These are phyloP conservation scores for Mucor velutinosus DNA, from an alignment of 371 early-diverging fungal genomes.

Conservation along the genomic window DNA sequence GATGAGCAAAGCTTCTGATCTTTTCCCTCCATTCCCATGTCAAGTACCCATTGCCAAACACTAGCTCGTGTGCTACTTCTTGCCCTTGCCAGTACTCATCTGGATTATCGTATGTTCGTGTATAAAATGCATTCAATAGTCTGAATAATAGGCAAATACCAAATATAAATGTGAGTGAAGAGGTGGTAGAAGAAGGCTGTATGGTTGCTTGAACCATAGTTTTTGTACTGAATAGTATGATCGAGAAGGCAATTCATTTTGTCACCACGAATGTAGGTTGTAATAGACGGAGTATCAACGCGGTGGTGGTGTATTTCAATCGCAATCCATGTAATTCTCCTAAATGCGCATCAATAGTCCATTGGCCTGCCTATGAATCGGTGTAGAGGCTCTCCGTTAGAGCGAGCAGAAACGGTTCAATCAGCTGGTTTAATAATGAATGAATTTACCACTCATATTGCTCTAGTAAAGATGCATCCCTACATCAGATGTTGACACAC, in stretches of 20 bases:
- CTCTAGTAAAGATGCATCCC: too few species aligned
- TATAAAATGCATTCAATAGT: slow-evolving; percentile 61
- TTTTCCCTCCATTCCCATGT: slow-evolving; percentile 92
- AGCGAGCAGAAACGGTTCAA: too few species aligned
- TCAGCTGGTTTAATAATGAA: too few species aligned
- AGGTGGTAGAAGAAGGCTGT: slow-evolving; percentile 18
- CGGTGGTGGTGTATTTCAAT: too few species aligned
- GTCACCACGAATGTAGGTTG: too few species aligned
- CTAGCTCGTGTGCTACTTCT: slow-evolving; percentile 83
- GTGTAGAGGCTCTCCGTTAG: too few species aligned
- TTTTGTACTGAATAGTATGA: neutral
- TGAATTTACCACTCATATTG: too few species aligned
- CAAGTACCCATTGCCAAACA: slow-evolving; percentile 84
- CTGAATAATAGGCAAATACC: slow-evolving; percentile 60
- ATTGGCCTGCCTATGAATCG: too few species aligned
- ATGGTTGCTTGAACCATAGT: neutral
- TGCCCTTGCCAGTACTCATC: slow-evolving; percentile 93
- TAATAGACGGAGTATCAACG: too few species aligned
- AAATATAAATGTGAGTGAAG: slow-evolving; percentile 35
- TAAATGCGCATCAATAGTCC: too few species aligned
- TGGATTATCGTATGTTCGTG: slow-evolving; percentile 78
- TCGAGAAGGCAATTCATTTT: neutral
- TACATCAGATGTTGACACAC: too few species aligned
- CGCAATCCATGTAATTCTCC: too few species aligned
- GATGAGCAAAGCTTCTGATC: slow-evolving; percentile 80